A percentile compares a stretch with the other conserved stretches of the same genome.
Conservation (phyloP, 2,329 filamentous ascomycete genomes). For the Cladobotryum protrusum region DNA sequence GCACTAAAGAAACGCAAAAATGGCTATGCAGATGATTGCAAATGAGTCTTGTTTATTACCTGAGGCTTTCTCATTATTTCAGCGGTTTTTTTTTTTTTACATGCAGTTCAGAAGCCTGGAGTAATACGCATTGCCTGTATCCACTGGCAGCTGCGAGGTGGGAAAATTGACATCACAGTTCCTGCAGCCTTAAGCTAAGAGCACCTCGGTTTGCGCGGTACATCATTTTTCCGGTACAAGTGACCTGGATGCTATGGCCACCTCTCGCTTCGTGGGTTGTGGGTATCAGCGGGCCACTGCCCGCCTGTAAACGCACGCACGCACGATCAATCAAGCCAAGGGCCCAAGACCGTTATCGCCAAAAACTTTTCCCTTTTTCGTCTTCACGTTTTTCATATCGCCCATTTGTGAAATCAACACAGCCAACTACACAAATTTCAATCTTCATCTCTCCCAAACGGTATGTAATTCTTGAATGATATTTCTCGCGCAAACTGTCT, state of each 20-base stretch:
- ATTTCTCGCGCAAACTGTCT: not conserved
- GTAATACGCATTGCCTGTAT: not conserved
- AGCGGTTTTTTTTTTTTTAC: not conserved
- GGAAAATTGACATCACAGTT: too few relatives aligned
- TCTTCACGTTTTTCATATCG: conserved; percentile 13
- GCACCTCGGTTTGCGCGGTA: not conserved
- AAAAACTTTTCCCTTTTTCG: conserved; percentile 22
- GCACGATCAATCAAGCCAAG: conserved; percentile 16
- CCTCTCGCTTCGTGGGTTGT: conserved; percentile 5
- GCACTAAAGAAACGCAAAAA: too few relatives aligned
- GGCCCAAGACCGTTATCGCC: conserved; percentile 14
- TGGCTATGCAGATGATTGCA: too few relatives aligned
- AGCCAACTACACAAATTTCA: conserved; percentile 3
- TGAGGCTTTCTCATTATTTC: too few relatives aligned
- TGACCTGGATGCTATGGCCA: conserved; percentile 1
- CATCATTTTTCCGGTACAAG: conserved; percentile 6
- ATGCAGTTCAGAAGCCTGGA: not conserved
- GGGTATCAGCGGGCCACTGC: conserved; percentile 6
- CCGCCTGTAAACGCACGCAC: conserved; percentile 9
- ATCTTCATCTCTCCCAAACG: not conserved
- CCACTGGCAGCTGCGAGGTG: too few relatives aligned
- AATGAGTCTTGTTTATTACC: too few relatives aligned
- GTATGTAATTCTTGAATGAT: not conserved
- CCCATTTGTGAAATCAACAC: conserved; percentile 12
- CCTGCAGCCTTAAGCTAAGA: too few relatives aligned